Evolutionary conservation across 139 green algal species (phyloP).

Genomic region (Micractinium sp.): DNA sequence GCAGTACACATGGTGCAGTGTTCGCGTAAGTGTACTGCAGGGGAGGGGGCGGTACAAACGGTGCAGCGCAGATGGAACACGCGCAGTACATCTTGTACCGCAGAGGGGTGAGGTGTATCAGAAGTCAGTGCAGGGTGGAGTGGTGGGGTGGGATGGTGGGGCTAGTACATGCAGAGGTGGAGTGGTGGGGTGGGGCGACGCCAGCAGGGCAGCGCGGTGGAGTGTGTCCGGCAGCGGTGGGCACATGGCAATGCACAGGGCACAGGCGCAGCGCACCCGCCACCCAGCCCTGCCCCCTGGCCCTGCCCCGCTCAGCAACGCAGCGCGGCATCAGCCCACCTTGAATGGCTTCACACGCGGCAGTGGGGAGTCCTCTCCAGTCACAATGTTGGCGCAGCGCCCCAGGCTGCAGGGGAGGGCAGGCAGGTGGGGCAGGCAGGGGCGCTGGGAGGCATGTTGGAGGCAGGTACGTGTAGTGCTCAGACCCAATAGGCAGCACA

Average conservation of each 20-base stretch:
- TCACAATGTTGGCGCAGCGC: slow-evolving; percentile 86
- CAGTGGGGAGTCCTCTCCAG: slow-evolving; percentile 80
- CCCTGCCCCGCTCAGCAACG: neutral
- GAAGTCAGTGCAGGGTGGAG: neutral
- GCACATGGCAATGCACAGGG: neutral
- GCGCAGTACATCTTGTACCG: neutral
- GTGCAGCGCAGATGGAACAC: too few species aligned
- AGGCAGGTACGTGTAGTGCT: too few species aligned
- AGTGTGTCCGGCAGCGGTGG: neutral
- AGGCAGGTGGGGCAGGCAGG: neutral
- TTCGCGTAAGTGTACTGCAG: slow-evolving; percentile 92
- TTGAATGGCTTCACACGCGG: slow-evolving; percentile 98
- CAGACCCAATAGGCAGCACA: too few species aligned
- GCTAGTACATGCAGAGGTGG: too few species aligned
- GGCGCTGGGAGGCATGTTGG: too few species aligned
- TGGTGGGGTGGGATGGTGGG: too few species aligned
- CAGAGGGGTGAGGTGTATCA: too few species aligned
- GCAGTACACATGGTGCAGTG: neutral
- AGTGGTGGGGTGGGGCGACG: too few species aligned
- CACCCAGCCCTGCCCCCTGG: neutral
- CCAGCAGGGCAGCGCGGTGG: too few species aligned
- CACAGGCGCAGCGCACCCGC: neutral
- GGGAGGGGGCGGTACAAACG: neutral
- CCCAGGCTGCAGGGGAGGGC: slow-evolving; percentile 64
- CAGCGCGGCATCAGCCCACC: neutral